Percentiles rank a stretch among this genome's conserved stretches.
Evolutionary conservation across 2,329 filamentous ascomycete genomes (phyloP).

Genomic region (Cryphonectria parasitica): DNA sequence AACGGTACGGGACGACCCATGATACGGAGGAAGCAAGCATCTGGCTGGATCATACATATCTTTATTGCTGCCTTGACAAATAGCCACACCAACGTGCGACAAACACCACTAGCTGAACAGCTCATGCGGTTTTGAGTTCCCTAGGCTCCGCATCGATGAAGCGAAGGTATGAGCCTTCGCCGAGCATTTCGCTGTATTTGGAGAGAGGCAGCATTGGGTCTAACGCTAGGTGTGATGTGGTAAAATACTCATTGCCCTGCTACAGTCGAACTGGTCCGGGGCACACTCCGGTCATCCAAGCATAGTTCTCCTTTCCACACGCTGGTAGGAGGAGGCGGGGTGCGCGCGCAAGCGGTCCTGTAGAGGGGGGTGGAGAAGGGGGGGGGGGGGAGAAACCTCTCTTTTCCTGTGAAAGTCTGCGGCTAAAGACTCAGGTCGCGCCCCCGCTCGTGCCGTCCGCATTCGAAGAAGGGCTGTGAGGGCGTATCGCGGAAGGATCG

Average conservation of each 20-base stretch:
- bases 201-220: too few relatives aligned
- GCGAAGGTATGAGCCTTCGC: too few relatives aligned
- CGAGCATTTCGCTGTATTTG: too few relatives aligned
- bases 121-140: not conserved
- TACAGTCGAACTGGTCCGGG: too few relatives aligned
- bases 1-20: not conserved
- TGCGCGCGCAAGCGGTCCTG: too few relatives aligned
- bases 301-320: too few relatives aligned
- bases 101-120: not conserved
- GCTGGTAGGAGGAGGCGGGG: too few relatives aligned
- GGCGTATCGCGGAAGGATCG: not conserved
- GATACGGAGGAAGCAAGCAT: not conserved
- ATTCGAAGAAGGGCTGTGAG: not conserved
- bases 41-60: not conserved
- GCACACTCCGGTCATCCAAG: too few relatives aligned
- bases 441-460: not conserved
- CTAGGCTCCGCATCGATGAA: not conserved
- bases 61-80: not conserved
- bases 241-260: too few relatives aligned
- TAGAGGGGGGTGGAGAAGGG: too few relatives aligned
- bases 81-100: not conserved
- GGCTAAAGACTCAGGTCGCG: not conserved
- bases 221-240: too few relatives aligned
- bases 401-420: not conserved
- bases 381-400: too few relatives aligned